phyloP scores from a whole-genome alignment of 2,329 filamentous ascomycete genomes.

The Colletotrichum camelliae region DNA sequence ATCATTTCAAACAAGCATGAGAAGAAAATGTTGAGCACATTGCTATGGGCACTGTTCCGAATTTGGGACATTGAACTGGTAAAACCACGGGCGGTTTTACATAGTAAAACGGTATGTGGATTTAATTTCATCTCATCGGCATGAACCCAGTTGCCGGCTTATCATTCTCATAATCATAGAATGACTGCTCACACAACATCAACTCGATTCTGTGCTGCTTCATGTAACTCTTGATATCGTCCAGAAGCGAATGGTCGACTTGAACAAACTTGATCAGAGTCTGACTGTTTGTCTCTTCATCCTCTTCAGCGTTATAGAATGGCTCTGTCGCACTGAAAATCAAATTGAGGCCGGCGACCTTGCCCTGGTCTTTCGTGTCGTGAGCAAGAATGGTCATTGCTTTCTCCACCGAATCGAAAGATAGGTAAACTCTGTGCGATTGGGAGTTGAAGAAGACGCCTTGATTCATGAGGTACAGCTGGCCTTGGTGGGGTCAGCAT shows the following conservation, averaged over 20 bases:
- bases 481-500: background rate
- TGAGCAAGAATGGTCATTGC: background rate
- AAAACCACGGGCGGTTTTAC: rapidly evolving
- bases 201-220: background rate
- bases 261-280: background rate
- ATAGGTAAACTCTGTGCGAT: background rate
- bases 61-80: background rate
- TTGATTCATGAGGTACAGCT: background rate
- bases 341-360: background rate
- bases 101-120: rapidly evolving
- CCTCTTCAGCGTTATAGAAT: background rate
- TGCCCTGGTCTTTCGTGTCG: background rate
- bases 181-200: background rate
- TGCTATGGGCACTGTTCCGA: too few relatives aligned
- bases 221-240: background rate
- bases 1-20: too few relatives aligned
- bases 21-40: too few relatives aligned
- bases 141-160: background rate
- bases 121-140: background rate
- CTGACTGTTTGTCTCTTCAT: background rate
- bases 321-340: background rate
- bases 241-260: background rate
- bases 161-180: background rate
- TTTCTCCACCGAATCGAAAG: background rate
- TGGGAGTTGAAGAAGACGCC: background rate